phyloP scores from a whole-genome alignment of 139 green algal genomes.

The Micractinium sp. region DNA sequence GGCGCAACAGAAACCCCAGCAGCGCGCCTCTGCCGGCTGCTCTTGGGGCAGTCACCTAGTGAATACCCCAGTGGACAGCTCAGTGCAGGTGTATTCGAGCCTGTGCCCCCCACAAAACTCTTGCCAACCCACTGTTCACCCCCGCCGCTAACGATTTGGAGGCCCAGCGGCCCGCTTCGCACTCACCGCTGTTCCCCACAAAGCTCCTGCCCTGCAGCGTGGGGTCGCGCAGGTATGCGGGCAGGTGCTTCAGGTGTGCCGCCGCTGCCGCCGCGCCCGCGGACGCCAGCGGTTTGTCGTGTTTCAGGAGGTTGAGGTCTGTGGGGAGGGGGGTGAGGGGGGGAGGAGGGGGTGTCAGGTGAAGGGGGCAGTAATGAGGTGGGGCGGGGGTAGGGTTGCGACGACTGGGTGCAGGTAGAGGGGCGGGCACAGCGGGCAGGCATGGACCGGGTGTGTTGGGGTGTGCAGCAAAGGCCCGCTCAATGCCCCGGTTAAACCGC shows the following conservation, averaged over 20 bases:
- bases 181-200: conserved; percentile 24
- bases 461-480: too few species aligned
- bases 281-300: conserved; percentile 71
- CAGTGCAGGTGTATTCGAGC: background rate
- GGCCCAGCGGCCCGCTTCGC: background rate
- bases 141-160: background rate
- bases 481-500: too few species aligned
- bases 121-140: background rate
- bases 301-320: conserved; percentile 77
- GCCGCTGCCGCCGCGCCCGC: conserved; percentile 50
- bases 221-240: conserved; percentile 76
- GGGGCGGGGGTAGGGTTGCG: background rate
- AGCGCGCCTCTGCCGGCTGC: background rate
- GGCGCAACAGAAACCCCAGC: background rate
- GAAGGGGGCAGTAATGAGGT: background rate
- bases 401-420: background rate
- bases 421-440: background rate
- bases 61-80: background rate
- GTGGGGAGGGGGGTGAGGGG: background rate
- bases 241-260: conserved; percentile 83
- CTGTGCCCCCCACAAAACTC: background rate
- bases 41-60: too few species aligned
- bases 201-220: conserved; percentile 34
- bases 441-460: too few species aligned
- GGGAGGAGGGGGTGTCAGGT: background rate